Base-by-base conservation (phyloP, 352 stramenopile species). In the Bremia lactucae region DNA sequence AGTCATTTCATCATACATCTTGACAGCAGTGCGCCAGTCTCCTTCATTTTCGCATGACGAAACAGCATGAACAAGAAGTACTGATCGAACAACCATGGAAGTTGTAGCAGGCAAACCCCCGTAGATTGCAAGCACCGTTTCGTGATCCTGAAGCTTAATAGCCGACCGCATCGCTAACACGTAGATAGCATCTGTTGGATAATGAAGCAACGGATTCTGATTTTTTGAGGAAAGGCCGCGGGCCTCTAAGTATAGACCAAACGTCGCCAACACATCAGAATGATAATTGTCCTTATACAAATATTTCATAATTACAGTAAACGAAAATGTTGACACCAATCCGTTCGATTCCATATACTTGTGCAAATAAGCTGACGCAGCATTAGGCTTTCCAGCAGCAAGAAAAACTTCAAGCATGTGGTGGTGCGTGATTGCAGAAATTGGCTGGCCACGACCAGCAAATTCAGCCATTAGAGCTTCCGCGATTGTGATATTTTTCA, bases 251-350 rank as follows among this genome's bases (percentile, higher is more conserved):
- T 81, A 92, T 35, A 70, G 31, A 6, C 86, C 62, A 40, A 85
- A 84, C 23, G 86, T 49, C 15, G 62, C 49, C 6, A 87, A 36
- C 22, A 67, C 72, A 34, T 87, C 60, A 0, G 51, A 44, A 22
- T 59, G 62, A 0, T 65, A 52, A 3, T 65, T 47, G 23, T 59
- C 50, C 31, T 66, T 57, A 11, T 65, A 34, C 46, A 74, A 46
- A 38, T 89, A 68, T 45, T 84, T 84, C 62, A 93, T 84, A 19
- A 90, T 36, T 6, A 59, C 38, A 26, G 76, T 87, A 50, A 88
- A 89, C 29, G 64, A 69, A 39, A 85, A 88, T 11, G 73, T 78
- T 6, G 77, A 87, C 20, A 50, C 62, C 11, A 82, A 36, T 0
- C 58, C 58, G 13, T 65, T 49, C 38, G 36, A 29, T 22, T 73